Conservation (phyloP, 2,329 filamentous ascomycete species). For the Lomentospora prolificans region DNA sequence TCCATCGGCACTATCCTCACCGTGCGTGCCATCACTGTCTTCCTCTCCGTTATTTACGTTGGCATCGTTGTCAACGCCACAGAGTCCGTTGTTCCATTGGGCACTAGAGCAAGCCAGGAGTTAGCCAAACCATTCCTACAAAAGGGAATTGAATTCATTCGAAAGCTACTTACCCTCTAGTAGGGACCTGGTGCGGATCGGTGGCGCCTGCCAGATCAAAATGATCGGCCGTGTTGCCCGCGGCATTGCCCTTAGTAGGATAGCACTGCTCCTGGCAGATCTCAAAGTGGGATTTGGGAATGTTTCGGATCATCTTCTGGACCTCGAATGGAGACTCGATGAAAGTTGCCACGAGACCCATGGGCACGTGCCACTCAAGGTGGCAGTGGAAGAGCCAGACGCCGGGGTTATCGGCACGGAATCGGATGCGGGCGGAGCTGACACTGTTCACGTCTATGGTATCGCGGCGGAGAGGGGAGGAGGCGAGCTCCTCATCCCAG, state of each 20-base stretch:
- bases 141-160: no score
- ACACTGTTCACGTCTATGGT: slow-evolving; percentile 35
- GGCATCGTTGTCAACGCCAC: no score
- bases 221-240: slow-evolving; percentile 42
- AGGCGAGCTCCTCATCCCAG: slow-evolving; percentile 18
- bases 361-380: slow-evolving; percentile 45
- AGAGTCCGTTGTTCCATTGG: not conserved
- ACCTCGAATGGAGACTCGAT: slow-evolving; percentile 28
- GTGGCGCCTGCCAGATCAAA: slow-evolving; percentile 34
- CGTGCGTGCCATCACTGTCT: no score
- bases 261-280: slow-evolving; percentile 25
- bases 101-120: no score
- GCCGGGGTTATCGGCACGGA: slow-evolving; percentile 33
- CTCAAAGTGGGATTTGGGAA: slow-evolving; percentile 29
- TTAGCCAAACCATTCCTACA: no score
- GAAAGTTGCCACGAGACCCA: slow-evolving; percentile 33
- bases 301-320: slow-evolving; percentile 38
- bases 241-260: slow-evolving; percentile 45
- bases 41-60: no score
- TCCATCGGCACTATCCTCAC: not conserved
- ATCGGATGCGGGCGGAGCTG: slow-evolving; percentile 37
- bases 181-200: not conserved
- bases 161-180: not conserved
- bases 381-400: slow-evolving; percentile 41
- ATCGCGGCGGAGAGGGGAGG: slow-evolving; percentile 37